Conservation (phyloP, 306 rosid species). For the Cucurbita pepo region DNA sequence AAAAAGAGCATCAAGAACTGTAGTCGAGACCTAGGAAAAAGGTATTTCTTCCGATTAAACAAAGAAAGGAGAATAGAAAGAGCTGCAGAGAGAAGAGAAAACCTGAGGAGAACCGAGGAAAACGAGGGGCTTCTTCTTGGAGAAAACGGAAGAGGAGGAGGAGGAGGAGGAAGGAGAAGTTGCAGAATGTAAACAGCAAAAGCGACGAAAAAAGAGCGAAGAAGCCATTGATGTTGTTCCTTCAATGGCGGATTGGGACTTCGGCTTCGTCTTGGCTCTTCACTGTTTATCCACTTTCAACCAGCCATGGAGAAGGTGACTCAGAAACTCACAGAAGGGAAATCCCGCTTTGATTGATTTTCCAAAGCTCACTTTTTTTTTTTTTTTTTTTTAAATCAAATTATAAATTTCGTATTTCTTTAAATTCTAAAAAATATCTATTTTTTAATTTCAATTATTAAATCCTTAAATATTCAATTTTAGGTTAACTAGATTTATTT, state of each 20-base stretch:
- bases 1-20: slow-evolving; percentile 66
- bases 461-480: no score
- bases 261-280: not conserved
- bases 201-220: slow-evolving; percentile 46
- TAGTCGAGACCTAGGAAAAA: slow-evolving; percentile 37
- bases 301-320: not conserved
- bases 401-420: no score
- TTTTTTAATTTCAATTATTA: no score
- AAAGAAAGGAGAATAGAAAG: not conserved
- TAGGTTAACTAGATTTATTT: no score
- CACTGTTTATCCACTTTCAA: not conserved
- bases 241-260: not conserved
- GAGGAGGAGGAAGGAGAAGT: slow-evolving; percentile 13
- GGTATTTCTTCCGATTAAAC: not conserved
- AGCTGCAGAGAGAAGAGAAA: not conserved
- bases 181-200: slow-evolving; percentile 33
- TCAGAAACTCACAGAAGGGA: no score
- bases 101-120: slow-evolving; percentile 83
- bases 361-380: not conserved
- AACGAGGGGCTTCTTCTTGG: slow-evolving; percentile 50
- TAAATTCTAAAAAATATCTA: no score
- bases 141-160: slow-evolving; percentile 2
- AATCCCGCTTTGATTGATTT: not conserved
- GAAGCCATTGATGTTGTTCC: slow-evolving; percentile 11
- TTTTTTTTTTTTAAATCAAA: no score